phyloP scores from a whole-genome alignment of 345 rosid genomes.

The Hevea brasiliensis region DNA sequence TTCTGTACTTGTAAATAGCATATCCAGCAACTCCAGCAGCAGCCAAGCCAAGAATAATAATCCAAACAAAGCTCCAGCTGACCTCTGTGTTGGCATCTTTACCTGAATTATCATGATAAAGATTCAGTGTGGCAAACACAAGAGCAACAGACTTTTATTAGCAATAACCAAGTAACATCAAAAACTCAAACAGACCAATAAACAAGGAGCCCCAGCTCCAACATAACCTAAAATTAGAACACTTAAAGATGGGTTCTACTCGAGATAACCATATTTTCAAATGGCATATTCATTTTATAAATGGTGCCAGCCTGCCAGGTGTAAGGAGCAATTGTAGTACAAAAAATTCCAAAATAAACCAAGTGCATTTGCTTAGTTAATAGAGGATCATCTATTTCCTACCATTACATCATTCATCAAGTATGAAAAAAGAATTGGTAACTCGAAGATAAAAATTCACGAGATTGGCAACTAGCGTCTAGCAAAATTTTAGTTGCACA shows the following conservation, averaged over 20 bases:
- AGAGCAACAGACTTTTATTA: not conserved
- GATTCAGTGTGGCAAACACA: constrained; percentile 1
- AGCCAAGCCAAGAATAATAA: constrained; percentile 63
- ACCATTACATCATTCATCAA: not conserved
- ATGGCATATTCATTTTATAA: not conserved
- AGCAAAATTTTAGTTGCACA: not conserved
- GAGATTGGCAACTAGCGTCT: not conserved
- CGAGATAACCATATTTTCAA: not conserved
- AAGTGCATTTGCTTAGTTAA: not conserved
- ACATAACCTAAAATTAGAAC: not conserved
- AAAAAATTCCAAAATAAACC: not conserved
- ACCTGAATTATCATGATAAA: constrained; percentile 40
- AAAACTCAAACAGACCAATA: not conserved
- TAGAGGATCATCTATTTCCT: not conserved
- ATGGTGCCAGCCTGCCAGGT: not conserved
- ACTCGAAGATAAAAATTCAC: not conserved
- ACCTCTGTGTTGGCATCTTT: constrained; percentile 43
- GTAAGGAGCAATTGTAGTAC: not conserved
- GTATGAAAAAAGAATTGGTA: not conserved
- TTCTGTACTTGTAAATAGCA: constrained; percentile 83
- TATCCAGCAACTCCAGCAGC: constrained; percentile 69
- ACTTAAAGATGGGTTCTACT: not conserved
- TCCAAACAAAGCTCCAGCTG: constrained; percentile 76
- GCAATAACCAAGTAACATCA: not conserved
- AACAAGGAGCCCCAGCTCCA: not conserved